These are phyloP conservation scores for Aspergillus glaucus DNA, from an alignment of 2,329 filamentous ascomycete genomes.

Conservation along the genomic window DNA sequence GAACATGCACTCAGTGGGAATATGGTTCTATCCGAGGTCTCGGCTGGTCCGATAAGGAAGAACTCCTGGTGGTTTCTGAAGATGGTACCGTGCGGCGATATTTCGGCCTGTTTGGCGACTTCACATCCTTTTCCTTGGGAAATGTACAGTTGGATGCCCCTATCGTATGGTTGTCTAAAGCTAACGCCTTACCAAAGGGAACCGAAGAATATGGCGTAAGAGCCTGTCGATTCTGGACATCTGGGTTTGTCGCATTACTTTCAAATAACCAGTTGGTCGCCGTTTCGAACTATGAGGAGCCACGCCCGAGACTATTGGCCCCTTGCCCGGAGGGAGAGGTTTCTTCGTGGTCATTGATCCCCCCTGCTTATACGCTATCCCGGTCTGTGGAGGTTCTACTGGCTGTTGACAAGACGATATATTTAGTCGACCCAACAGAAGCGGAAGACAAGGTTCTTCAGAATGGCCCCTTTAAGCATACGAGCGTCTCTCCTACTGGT, in stretches of 20 bases:
- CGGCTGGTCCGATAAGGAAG: slow-evolving; percentile 95
- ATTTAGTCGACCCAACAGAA: slow-evolving; percentile 79
- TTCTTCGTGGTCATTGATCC: slow-evolving; percentile 81
- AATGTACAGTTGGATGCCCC: slow-evolving; percentile 46
- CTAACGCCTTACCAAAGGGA: slow-evolving; percentile 42
- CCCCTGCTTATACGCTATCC: slow-evolving; percentile 81
- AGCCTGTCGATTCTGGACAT: slow-evolving; percentile 85
- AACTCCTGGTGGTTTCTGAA: slow-evolving; percentile 76
- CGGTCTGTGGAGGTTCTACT: slow-evolving; percentile 88
- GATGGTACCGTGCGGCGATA: slow-evolving; percentile 90
- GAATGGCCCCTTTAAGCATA: slow-evolving; percentile 85
- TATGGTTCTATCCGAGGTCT: slow-evolving; percentile 79
- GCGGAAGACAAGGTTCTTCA: slow-evolving; percentile 87
- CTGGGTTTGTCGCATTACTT: slow-evolving; percentile 87
- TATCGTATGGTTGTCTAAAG: neutral
- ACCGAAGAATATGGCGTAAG: slow-evolving; percentile 82
- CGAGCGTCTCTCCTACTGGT: slow-evolving; percentile 85
- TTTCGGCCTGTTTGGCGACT: slow-evolving; percentile 87
- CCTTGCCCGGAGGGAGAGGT: slow-evolving; percentile 70
- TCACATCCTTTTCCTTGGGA: slow-evolving; percentile 87
- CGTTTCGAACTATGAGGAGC: slow-evolving; percentile 86
- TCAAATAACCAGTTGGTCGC: slow-evolving; percentile 80
- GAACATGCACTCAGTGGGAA: slow-evolving; percentile 59
- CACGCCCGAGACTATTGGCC: slow-evolving; percentile 76
- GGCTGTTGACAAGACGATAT: slow-evolving; percentile 76